phyloP scores from a whole-genome alignment of 768 basidiomycete species.

The Macrolepiota fuliginosa region DNA sequence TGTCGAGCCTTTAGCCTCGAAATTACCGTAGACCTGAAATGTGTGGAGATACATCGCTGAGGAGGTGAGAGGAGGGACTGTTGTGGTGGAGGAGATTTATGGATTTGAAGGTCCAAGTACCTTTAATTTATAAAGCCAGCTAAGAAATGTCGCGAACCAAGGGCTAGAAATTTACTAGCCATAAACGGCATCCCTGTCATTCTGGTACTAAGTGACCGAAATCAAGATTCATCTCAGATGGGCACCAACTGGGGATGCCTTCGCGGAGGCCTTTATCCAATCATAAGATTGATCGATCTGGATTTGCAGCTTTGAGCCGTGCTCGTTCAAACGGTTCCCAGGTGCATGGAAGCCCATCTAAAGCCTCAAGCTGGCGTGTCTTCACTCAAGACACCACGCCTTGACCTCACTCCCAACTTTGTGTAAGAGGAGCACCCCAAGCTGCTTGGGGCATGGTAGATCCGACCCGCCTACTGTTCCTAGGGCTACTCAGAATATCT shows the following conservation, averaged over 20 bases:
- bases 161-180: too few species aligned
- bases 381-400: conserved; percentile 8
- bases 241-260: neutral
- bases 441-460: neutral
- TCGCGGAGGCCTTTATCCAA: neutral
- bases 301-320: neutral
- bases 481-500: neutral
- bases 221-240: too few species aligned
- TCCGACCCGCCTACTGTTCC: conserved; percentile 1
- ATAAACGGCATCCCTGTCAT: too few species aligned
- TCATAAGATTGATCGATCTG: neutral
- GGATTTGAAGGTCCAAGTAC: neutral
- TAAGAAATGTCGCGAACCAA: neutral
- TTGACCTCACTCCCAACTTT: neutral
- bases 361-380: neutral
- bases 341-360: neutral
- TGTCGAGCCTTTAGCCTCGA: conserved; percentile 8
- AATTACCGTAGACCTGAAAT: conserved; percentile 9
- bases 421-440: neutral
- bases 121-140: neutral
- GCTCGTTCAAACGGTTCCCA: neutral
- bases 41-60: neutral
- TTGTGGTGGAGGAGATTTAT: neutral
- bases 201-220: too few species aligned
- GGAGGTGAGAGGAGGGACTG: neutral